Conservation (phyloP, 2,329 filamentous ascomycete genomes). For the Verticillium isaacii region DNA sequence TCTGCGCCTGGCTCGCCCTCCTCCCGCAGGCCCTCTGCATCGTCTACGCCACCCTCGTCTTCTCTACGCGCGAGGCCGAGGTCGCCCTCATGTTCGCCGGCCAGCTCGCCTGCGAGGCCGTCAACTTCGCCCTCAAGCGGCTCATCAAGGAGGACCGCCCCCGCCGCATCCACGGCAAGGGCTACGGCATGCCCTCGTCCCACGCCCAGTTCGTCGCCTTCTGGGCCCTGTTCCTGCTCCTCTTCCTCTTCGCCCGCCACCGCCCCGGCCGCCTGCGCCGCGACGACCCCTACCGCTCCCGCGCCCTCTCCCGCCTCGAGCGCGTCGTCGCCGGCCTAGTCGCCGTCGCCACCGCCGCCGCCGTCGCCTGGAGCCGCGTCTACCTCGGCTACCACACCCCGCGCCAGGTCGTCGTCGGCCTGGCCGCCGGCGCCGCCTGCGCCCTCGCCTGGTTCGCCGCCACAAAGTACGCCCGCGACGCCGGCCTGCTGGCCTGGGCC, state of each 20-base stretch:
- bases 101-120: conserved; percentile 83
- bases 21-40: conserved; percentile 88
- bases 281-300: conserved; percentile 10
- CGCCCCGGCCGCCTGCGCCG: conserved; percentile 38
- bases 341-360: conserved; percentile 55
- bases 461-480: conserved; percentile 61
- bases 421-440: conserved; percentile 62
- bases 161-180: conserved; percentile 77
- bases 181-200: conserved; percentile 94
- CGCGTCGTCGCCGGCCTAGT: conserved; percentile 50
- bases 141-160: conserved; percentile 90
- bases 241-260: conserved; percentile 84
- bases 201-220: conserved; percentile 94
- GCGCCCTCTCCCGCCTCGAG: conserved; percentile 57
- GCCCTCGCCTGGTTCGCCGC: conserved; percentile 75
- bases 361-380: conserved; percentile 76
- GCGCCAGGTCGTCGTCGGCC: conserved; percentile 81
- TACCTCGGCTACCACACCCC: conserved; percentile 92
- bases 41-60: conserved; percentile 83
- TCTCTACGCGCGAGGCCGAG: conserved; percentile 87
- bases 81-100: conserved; percentile 86
- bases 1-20: conserved; percentile 91
- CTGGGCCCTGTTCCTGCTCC: conserved; percentile 76
- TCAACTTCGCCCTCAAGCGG: conserved; percentile 88
- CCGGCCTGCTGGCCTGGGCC: conserved; percentile 67